phyloP scores from a whole-genome alignment of 345 rosid genomes.

The Sonneratia caseolaris region DNA sequence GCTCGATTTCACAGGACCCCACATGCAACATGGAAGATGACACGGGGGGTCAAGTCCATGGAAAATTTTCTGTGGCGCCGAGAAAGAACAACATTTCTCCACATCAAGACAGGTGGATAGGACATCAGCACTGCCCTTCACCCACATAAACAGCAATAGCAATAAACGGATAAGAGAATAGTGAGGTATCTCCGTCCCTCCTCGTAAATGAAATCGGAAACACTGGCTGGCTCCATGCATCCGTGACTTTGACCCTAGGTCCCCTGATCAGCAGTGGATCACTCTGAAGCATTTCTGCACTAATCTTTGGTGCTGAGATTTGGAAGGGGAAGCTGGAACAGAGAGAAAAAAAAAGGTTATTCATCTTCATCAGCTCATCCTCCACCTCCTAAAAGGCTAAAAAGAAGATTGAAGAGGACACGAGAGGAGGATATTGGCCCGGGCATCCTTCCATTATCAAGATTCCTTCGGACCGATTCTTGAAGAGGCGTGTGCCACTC shows the following conservation, averaged over 20 bases:
- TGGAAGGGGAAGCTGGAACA: too few relatives aligned
- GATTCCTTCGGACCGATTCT: conserved; percentile 27
- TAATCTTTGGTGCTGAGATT: too few relatives aligned
- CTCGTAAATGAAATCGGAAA: not conserved
- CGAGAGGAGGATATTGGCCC: conserved; percentile 47
- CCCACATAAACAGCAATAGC: not conserved
- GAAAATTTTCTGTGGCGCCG: not conserved
- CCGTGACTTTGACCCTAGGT: too few relatives aligned
- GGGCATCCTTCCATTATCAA: conserved; percentile 25
- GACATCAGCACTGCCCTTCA: not conserved
- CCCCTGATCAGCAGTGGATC: too few relatives aligned
- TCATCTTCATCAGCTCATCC: not conserved
- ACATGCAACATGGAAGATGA: too few relatives aligned
- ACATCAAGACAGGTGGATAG: not conserved
- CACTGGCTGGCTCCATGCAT: too few relatives aligned
- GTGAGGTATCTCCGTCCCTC: not conserved
- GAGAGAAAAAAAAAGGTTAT: not conserved
- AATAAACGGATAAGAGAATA: not conserved
- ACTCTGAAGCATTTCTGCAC: too few relatives aligned
- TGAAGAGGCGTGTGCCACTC: conserved; percentile 27
- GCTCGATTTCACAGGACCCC: too few relatives aligned
- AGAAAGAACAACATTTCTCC: not conserved
- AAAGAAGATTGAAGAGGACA: conserved; percentile 30
- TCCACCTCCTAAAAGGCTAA: too few relatives aligned
- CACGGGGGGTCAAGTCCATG: too few relatives aligned